Base-by-base conservation (phyloP, 1,284 basidiomycete genomes). In the Cutaneotrichosporon spelunceum region DNA sequence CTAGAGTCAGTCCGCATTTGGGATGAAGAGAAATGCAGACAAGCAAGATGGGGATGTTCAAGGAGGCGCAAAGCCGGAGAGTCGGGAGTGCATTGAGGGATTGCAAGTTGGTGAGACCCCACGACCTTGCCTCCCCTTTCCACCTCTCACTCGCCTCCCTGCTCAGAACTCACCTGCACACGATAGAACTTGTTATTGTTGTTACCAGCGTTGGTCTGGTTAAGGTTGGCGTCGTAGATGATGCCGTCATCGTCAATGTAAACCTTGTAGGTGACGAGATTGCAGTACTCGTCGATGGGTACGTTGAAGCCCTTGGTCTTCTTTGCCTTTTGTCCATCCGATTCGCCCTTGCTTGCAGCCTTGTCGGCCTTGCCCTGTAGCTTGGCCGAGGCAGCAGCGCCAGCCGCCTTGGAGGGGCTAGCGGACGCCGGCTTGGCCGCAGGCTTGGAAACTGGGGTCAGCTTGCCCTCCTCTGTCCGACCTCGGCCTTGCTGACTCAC, bases 191-290 rank as follows among this genome's bases (percentile, higher is more conserved):
- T 87, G 78, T 87, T 87, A 65, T 84, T 84, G 74, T 87, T 84
- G 63, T 81, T 82, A 42, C 80, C 81, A 23, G 87, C 80, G 66
- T 87, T 82, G 1, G 86, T 87, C 73, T 87, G 86, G 72, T 87
- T 87, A 60, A 88, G 81, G 81, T 85, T 86, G n/a, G 84, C 86
- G 70, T 87, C 86, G 83, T 83, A 87, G 14, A 86, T 81, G 30
- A 73, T 68, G 16, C 78, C 80, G 48, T 83, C 81, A 2, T 65
- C 71, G 52, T 82, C 80, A 30, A 75, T 71, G 63, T 83, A 84
- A 11, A 87, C 86, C 70, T 85, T 80, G 69, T 86, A 56, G 39
- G 6, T 29, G 24, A 4, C 6, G 21, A 59, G 54, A 7, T 3
- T 10, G 44, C 44, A 60, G 29, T 33, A 23, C 36, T 66, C 61